These are phyloP conservation scores for Ilex aquifolium DNA, from an alignment of 257 asterid species.

Conservation along the genomic window DNA sequence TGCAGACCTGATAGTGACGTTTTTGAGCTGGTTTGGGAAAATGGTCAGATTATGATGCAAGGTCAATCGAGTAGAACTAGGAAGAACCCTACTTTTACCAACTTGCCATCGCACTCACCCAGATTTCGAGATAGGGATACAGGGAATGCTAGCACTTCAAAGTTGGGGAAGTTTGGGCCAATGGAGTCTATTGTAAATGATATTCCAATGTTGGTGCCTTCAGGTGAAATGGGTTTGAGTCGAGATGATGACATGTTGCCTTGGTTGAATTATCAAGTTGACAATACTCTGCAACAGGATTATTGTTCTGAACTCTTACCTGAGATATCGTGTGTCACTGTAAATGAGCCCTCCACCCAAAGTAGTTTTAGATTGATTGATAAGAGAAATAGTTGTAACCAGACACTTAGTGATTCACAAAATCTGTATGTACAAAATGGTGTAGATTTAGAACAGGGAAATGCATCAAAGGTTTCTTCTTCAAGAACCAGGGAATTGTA, in stretches of 20 bases:
- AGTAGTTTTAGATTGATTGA: conserved; percentile 32
- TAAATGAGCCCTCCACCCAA: conserved; percentile 37
- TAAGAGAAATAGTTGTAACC: conserved; percentile 32
- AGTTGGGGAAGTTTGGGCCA: conserved; percentile 40
- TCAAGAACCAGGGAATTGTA: conserved; percentile 30
- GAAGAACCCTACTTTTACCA: conserved; percentile 23
- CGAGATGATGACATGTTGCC: conserved; percentile 72
- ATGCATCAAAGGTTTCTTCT: conserved; percentile 29
- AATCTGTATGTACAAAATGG: conserved; percentile 18
- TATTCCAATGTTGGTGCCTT: conserved; percentile 45
- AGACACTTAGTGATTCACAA: conserved; percentile 24
- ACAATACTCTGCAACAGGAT: conserved; percentile 42
- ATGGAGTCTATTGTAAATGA: conserved; percentile 41
- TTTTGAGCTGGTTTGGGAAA: conserved; percentile 78
- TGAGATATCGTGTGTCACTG: conserved; percentile 57
- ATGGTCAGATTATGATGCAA: conserved; percentile 76
- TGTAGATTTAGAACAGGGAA: conserved; percentile 17
- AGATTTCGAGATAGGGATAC: conserved; percentile 29
- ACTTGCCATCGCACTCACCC: conserved; percentile 15
- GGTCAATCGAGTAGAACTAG: conserved; percentile 54
- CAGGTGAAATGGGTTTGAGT: conserved; percentile 43
- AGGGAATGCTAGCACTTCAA: conserved; percentile 28
- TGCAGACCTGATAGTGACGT: conserved; percentile 57
- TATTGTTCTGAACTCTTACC: conserved; percentile 53
- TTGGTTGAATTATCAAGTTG: conserved; percentile 59